phyloP scores from a whole-genome alignment of 495 filamentous ascomycete genomes.

The Aspergillus ellipticus region DNA sequence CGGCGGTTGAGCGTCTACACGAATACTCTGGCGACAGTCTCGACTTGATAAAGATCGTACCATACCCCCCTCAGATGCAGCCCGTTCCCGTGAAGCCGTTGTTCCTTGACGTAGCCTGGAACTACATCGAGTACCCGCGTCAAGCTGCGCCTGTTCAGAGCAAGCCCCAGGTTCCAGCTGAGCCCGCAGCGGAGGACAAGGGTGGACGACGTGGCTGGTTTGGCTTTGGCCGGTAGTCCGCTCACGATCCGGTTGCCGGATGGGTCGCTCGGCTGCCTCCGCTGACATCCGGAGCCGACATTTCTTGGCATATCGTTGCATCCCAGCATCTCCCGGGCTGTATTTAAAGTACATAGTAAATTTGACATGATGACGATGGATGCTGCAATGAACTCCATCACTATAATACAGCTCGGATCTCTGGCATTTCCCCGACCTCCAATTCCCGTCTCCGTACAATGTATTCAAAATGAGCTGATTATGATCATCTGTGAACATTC shows the following conservation, averaged over 20 bases:
- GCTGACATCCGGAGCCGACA: background rate
- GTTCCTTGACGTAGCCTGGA: slow-evolving; percentile 96
- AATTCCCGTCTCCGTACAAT: no score
- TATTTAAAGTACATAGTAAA: background rate
- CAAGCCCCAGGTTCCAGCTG: slow-evolving; percentile 21
- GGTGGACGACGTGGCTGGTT: slow-evolving; percentile 81
- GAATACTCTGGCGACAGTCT: slow-evolving; percentile 65
- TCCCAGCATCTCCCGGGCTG: background rate
- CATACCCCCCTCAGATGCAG: slow-evolving; percentile 78
- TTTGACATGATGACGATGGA: background rate
- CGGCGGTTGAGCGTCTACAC: slow-evolving; percentile 68
- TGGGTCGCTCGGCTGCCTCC: background rate
- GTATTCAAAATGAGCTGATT: no score
- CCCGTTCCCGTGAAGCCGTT: slow-evolving; percentile 90
- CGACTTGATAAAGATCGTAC: slow-evolving; percentile 75
- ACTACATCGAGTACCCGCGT: slow-evolving; percentile 93
- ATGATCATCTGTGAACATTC: no score
- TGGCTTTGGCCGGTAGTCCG: slow-evolving; percentile 68
- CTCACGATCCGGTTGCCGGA: background rate
- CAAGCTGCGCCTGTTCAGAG: slow-evolving; percentile 16
- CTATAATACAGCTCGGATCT: background rate
- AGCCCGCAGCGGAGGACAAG: slow-evolving; percentile 45
- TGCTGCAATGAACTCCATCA: background rate
- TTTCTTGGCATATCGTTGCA: background rate
- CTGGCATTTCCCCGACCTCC: background rate